Evolutionary conservation across 2,329 filamentous ascomycete genomes (phyloP).

Genomic region (Penicillium decumbens): DNA sequence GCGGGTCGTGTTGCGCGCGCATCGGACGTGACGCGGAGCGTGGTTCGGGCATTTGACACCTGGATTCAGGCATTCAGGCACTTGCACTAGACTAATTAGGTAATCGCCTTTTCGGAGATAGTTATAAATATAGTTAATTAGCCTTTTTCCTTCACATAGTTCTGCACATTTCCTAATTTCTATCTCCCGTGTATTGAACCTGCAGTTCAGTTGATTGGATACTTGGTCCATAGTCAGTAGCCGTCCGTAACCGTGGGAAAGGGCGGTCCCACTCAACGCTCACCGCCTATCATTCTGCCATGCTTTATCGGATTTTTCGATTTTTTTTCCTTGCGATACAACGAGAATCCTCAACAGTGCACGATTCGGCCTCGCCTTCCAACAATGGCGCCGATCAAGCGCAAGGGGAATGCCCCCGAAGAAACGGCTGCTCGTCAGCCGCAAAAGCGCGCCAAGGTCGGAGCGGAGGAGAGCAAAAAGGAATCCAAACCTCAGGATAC

Average conservation of each 20-base stretch:
- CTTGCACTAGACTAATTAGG: background rate
- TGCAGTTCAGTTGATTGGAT: background rate
- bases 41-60: conserved; percentile 15
- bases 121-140: background rate
- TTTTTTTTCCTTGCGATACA: conserved; percentile 27
- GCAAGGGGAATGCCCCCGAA: conserved; percentile 41
- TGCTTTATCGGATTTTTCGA: conserved; percentile 22
- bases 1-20: conserved; percentile 25
- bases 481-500: conserved; percentile 30
- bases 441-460: conserved; percentile 41
- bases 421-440: conserved; percentile 33
- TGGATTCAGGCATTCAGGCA: conserved; percentile 7
- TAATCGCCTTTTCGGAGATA: background rate
- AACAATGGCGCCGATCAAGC: conserved; percentile 44
- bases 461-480: conserved; percentile 33
- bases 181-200: background rate
- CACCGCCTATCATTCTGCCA: conserved; percentile 22
- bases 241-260: background rate
- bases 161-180: too few species aligned
- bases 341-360: conserved; percentile 23
- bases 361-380: conserved; percentile 23
- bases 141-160: background rate
- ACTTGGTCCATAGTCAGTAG: background rate
- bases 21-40: conserved; percentile 25
- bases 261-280: conserved; percentile 4